These are phyloP conservation scores for Linderina pennispora DNA, from an alignment of 192 early-diverging fungal genomes.

Conservation along the genomic window DNA sequence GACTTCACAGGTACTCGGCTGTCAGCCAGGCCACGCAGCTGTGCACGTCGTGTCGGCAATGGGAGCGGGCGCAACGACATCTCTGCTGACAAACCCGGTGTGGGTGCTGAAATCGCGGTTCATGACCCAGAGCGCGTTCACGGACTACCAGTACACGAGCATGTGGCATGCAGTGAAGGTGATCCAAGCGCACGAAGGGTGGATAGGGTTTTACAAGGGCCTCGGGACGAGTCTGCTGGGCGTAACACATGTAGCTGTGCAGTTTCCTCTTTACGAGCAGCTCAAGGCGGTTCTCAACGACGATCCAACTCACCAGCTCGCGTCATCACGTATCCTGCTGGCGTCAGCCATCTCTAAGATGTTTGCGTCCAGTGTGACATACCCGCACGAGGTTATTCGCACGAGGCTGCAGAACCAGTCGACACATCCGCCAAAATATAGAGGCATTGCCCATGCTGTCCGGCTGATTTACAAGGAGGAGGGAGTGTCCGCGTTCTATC, in stretches of 20 bases:
- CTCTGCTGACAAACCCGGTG: conserved; percentile 77
- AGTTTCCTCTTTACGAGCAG: conserved; percentile 95
- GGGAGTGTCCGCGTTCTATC: conserved; percentile 78
- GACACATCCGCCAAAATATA: conserved; percentile 66
- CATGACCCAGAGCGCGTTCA: conserved; percentile 74
- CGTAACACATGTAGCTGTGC: conserved; percentile 86
- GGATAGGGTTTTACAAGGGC: conserved; percentile 85
- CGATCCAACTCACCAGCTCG: conserved; percentile 14
- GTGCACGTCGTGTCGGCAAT: conserved; percentile 84
- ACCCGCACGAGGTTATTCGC: conserved; percentile 94
- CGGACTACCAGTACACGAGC: conserved; percentile 76
- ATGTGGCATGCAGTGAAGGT: conserved; percentile 73
- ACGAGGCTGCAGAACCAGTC: conserved; percentile 90
- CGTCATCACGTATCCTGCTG: conserved; percentile 59
- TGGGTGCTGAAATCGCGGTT: conserved; percentile 92
- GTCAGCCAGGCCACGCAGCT: conserved; percentile 30
- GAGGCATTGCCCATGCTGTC: conserved; percentile 75
- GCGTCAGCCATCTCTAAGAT: conserved; percentile 85
- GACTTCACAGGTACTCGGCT: conserved; percentile 7
- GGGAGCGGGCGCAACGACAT: conserved; percentile 72
- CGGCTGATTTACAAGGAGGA: conserved; percentile 70
- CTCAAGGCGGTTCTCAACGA: conserved; percentile 52
- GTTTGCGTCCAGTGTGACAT: conserved; percentile 81
- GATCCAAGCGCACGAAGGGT: conserved; percentile 72
- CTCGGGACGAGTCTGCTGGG: conserved; percentile 87